Conservation (phyloP, 805 yeast genomes). For the Myxozyma kluyveri region DNA sequence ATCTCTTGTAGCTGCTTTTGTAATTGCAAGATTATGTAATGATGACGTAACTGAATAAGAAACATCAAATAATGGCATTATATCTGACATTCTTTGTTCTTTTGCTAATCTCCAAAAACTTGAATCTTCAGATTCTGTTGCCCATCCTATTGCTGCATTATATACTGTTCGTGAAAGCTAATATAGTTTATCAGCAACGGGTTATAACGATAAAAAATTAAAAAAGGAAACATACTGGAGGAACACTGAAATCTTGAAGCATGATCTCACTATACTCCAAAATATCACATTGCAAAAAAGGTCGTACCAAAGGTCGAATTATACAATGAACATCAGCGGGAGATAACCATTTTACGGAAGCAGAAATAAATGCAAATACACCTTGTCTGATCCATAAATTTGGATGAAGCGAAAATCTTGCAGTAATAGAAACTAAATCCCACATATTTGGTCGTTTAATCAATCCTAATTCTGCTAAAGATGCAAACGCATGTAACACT, state of each 20-base stretch:
- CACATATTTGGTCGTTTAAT: slow-evolving; percentile 51
- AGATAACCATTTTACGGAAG: slow-evolving; percentile 59
- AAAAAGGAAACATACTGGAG: slow-evolving; percentile 42
- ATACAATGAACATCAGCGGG: slow-evolving; percentile 81
- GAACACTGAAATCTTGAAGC: slow-evolving; percentile 63
- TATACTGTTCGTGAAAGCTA: slow-evolving; percentile 59
- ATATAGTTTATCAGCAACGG: background rate
- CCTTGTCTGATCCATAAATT: slow-evolving; percentile 80
- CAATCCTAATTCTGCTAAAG: slow-evolving; percentile 56
- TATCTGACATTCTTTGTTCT: slow-evolving; percentile 28
- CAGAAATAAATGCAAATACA: slow-evolving; percentile 57
- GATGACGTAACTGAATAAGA: slow-evolving; percentile 25
- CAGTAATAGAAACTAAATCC: slow-evolving; percentile 52
- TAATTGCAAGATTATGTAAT: slow-evolving; percentile 19
- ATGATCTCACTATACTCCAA: slow-evolving; percentile 63
- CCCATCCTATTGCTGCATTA: slow-evolving; percentile 68
- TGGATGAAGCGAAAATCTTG: slow-evolving; percentile 74
- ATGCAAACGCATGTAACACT: slow-evolving; percentile 60
- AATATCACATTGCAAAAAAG: slow-evolving; percentile 74
- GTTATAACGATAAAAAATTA: too few relatives aligned
- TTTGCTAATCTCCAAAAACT: slow-evolving; percentile 67
- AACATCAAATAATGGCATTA: slow-evolving; percentile 25
- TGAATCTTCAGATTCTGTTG: slow-evolving; percentile 58
- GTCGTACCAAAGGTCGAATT: slow-evolving; percentile 73
- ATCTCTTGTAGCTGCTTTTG: slow-evolving; percentile 12